Conservation (phyloP, 768 basidiomycete species). For the Agrocybe pediades region DNA sequence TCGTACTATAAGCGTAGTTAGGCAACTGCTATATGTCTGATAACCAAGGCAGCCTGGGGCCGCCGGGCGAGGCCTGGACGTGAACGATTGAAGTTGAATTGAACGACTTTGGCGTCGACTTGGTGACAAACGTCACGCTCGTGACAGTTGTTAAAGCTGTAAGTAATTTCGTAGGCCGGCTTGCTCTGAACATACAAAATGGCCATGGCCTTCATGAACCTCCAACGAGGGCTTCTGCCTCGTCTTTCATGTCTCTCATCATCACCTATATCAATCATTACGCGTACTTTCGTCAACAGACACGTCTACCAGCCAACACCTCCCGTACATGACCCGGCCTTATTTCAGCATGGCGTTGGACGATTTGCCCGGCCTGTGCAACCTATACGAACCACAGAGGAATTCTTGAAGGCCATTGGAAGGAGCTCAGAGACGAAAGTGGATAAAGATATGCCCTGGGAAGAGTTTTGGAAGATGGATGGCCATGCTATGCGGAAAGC, state of each 20-base stretch:
- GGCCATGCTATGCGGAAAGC: slow-evolving; percentile 62
- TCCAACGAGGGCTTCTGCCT: slow-evolving; percentile 17
- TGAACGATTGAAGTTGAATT: no score
- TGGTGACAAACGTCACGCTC: no score
- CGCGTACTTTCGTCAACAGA: slow-evolving; percentile 30
- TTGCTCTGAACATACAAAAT: slow-evolving; percentile 1
- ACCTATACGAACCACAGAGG: slow-evolving; percentile 45
- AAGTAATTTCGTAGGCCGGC: neutral
- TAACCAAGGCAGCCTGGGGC: no score
- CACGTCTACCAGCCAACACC: slow-evolving; percentile 5
- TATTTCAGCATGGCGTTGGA: slow-evolving; percentile 10
- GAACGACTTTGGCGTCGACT: no score
- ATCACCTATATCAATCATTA: slow-evolving; percentile 24
- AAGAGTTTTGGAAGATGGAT: slow-evolving; percentile 65
- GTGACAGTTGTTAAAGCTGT: neutral
- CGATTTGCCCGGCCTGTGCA: slow-evolving; percentile 13
- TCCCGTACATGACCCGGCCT: slow-evolving; percentile 27
- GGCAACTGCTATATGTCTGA: no score
- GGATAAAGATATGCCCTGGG: slow-evolving; percentile 60
- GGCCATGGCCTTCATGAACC: slow-evolving; percentile 12
- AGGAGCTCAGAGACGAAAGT: slow-evolving; percentile 68
- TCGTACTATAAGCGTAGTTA: no score
- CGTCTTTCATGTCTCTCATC: slow-evolving; percentile 17
- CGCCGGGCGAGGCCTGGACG: no score
- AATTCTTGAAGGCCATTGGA: slow-evolving; percentile 77